These are phyloP conservation scores for Pseudotsuga menziesii DNA, from an alignment of 75 land plant species.

Conservation along the genomic window DNA sequence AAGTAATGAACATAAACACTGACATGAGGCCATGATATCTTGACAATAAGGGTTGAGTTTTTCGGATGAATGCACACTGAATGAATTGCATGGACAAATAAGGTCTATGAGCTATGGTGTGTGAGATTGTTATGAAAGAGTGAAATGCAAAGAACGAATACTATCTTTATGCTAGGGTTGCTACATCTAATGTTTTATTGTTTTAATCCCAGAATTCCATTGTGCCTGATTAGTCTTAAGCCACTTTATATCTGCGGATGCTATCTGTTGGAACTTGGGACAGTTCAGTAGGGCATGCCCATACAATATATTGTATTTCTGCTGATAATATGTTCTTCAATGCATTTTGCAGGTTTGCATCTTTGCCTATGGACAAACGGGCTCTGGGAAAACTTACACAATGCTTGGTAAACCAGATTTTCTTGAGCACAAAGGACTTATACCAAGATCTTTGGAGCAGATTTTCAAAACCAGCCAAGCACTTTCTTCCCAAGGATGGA, in stretches of 20 bases:
- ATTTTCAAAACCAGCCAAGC: slow-evolving; percentile 75
- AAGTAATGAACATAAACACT: no score
- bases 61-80: no score
- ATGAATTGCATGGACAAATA: no score
- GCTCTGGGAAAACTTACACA: slow-evolving; percentile 96
- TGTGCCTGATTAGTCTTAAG: background rate
- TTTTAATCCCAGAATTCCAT: background rate
- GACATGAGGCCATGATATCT: background rate
- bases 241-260: background rate
- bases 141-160: background rate
- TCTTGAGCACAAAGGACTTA: slow-evolving; percentile 70
- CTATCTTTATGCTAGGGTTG: background rate
- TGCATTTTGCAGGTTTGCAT: slow-evolving; percentile 73
- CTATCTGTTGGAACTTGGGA: background rate
- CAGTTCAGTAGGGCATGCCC: background rate
- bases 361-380: slow-evolving; percentile 99
- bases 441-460: slow-evolving; percentile 93
- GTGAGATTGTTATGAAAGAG: background rate
- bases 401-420: slow-evolving; percentile 89
- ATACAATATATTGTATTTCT: background rate
- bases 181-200: background rate
- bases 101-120: background rate
- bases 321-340: background rate
- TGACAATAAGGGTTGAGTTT: background rate
- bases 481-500: slow-evolving; percentile 79